Conservation (phyloP, 2,329 filamentous ascomycete genomes). For the Triangularia verruculosa region DNA sequence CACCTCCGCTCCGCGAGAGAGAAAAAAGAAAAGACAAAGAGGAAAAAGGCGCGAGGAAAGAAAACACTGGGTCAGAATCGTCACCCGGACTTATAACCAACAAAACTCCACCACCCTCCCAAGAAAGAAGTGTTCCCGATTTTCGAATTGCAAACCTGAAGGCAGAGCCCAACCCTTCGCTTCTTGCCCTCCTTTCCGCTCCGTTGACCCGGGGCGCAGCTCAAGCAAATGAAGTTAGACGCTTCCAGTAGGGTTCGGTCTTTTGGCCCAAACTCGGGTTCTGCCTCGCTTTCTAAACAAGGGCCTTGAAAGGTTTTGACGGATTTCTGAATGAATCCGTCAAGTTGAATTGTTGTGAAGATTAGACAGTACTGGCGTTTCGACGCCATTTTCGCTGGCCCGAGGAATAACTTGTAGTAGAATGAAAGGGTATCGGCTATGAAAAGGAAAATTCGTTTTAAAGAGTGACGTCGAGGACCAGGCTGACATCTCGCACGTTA, state of each 20-base stretch:
- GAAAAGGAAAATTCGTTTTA: slow-evolving; percentile 42
- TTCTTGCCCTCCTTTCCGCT: slow-evolving; percentile 8
- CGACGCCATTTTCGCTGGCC: slow-evolving; percentile 8
- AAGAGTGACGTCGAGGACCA: slow-evolving; percentile 89
- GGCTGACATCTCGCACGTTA: slow-evolving; percentile 91
- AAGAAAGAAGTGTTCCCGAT: slow-evolving; percentile 9
- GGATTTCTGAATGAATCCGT: neutral
- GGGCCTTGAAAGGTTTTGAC: neutral
- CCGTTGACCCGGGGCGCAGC: neutral
- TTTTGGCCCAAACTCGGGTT: neutral
- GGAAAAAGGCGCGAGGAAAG: slow-evolving; percentile 10
- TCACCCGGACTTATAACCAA: slow-evolving; percentile 21
- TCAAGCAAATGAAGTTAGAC: neutral
- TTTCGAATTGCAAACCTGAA: slow-evolving; percentile 14
- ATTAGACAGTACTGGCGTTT: slow-evolving; percentile 12
- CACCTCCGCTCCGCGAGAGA: neutral
- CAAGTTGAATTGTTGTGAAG: neutral
- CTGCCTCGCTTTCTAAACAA: neutral
- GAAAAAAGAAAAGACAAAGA: slow-evolving; percentile 7
- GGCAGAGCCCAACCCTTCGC: slow-evolving; percentile 7
- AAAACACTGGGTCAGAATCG: slow-evolving; percentile 14
- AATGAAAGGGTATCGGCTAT: slow-evolving; percentile 9
- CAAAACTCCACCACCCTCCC: slow-evolving; percentile 15
- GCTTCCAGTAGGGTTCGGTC: neutral
- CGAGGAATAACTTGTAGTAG: slow-evolving; percentile 1